phyloP scores from a whole-genome alignment of 208 protist genomes.

The Crithidia fasciculata region DNA sequence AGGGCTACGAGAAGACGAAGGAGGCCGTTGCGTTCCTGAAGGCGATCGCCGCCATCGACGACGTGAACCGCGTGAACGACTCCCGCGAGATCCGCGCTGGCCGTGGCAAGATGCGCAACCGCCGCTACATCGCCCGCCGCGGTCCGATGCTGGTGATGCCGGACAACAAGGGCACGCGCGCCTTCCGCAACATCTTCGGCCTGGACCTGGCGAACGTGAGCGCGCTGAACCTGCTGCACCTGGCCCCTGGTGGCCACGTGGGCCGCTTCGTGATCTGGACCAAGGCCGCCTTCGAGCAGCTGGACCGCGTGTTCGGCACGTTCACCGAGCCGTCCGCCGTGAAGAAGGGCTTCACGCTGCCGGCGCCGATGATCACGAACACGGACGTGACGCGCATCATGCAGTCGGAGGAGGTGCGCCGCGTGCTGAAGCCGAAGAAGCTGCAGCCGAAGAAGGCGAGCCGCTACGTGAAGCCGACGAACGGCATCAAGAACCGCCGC shows the following conservation, averaged over 20 bases:
- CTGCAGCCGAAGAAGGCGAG: slow-evolving; percentile 52
- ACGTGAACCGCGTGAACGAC: slow-evolving; percentile 95
- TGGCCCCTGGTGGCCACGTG: slow-evolving; percentile 99
- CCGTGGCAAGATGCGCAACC: slow-evolving; percentile 97
- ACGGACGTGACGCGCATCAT: slow-evolving; percentile 85
- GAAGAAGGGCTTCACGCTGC: slow-evolving; percentile 91
- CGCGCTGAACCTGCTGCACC: slow-evolving; percentile 97
- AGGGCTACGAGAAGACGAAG: slow-evolving; percentile 96
- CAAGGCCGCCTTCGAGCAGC: slow-evolving; percentile 96
- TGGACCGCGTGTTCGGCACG: slow-evolving; percentile 98
- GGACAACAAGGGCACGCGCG: slow-evolving; percentile 86
- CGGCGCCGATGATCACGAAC: slow-evolving; percentile 69
- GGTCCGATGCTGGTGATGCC: slow-evolving; percentile 98
- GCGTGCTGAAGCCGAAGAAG: slow-evolving; percentile 80
- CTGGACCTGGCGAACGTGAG: slow-evolving; percentile 95
- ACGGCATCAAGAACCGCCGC: slow-evolving; percentile 82
- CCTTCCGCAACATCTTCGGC: slow-evolving; percentile 97
- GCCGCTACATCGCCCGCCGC: slow-evolving; percentile 92
- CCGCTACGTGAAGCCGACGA: slow-evolving; percentile 51
- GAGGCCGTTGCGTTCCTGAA: slow-evolving; percentile 95
- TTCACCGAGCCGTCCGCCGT: slow-evolving; percentile 71
- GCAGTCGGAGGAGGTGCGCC: slow-evolving; percentile 83
- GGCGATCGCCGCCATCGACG: slow-evolving; percentile 91
- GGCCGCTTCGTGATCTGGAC: slow-evolving; percentile 99
- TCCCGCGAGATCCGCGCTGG: slow-evolving; percentile 93